Conservation (phyloP, 2,329 filamentous ascomycete species). For the Zasmidium angulare region DNA sequence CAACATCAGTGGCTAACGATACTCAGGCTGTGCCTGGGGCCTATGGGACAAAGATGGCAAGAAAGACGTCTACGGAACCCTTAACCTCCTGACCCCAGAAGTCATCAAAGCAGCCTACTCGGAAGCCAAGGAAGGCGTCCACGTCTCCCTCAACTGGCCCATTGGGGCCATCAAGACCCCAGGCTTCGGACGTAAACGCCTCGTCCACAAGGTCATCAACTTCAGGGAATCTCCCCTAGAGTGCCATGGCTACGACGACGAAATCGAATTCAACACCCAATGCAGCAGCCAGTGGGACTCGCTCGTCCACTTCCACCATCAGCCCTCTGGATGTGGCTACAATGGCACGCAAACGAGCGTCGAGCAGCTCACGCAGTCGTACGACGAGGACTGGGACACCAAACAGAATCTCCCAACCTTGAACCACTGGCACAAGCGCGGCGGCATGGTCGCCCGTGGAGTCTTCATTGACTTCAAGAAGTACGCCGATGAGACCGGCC, state of each 20-base stretch:
- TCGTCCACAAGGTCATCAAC: conserved; percentile 37
- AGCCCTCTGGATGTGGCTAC: conserved; percentile 47
- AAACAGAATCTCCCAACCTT: conserved; percentile 32
- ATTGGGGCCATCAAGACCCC: conserved; percentile 38
- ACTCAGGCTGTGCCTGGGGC: conserved; percentile 41
- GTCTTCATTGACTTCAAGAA: conserved; percentile 58
- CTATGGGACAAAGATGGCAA: conserved; percentile 44
- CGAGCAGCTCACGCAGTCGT: conserved; percentile 28
- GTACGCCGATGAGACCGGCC: conserved; percentile 59
- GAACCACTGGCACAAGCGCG: conserved; percentile 51
- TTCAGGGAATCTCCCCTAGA: conserved; percentile 37
- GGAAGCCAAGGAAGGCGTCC: conserved; percentile 44
- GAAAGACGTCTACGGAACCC: conserved; percentile 44
- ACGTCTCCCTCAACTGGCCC: conserved; percentile 44
- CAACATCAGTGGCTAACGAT: conserved; percentile 6
- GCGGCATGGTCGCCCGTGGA: conserved; percentile 56
- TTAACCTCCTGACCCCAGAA: conserved; percentile 48
- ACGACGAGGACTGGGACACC: conserved; percentile 30
- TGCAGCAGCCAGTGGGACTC: conserved; percentile 49
- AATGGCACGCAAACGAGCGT: conserved; percentile 46
- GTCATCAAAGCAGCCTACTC: conserved; percentile 43
- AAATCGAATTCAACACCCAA: conserved; percentile 51
- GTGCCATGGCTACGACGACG: conserved; percentile 44
- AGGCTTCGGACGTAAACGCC: conserved; percentile 35
- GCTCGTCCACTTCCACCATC: conserved; percentile 43